These are phyloP conservation scores for Eimeria sp. DNA, from an alignment of 169 alveolate genomes.

Conservation along the genomic window DNA sequence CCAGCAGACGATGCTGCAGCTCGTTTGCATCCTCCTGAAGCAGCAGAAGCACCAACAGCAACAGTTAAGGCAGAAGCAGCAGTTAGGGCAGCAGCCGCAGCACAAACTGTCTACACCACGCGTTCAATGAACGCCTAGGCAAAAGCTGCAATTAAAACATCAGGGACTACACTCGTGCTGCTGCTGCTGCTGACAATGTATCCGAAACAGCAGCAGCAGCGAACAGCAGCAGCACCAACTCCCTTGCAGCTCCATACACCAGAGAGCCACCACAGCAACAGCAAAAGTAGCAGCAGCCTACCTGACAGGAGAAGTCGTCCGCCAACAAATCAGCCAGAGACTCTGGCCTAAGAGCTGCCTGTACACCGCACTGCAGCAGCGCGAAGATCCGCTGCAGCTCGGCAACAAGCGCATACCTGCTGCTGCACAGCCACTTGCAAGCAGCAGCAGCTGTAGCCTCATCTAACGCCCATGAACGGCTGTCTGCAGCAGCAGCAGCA, in stretches of 20 bases:
- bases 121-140: not conserved
- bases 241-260: not conserved
- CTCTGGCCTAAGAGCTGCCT: constrained; percentile 75
- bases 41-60: constrained; percentile 44
- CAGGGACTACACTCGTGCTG: not conserved
- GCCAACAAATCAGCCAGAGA: constrained; percentile 71
- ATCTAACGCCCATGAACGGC: constrained; percentile 32
- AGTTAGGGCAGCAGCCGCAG: not conserved
- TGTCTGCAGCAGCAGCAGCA: not conserved
- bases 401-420: constrained; percentile 38
- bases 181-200: constrained; percentile 2
- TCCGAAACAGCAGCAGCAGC: constrained; percentile 26
- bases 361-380: constrained; percentile 75
- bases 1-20: constrained; percentile 80
- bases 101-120: too few relatives aligned
- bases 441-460: constrained; percentile 59
- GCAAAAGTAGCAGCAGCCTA: constrained; percentile 26
- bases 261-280: not conserved
- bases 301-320: constrained; percentile 75
- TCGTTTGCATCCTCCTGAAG: constrained; percentile 82
- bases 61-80: not conserved
- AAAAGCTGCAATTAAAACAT: not conserved
- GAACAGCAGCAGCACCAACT: not conserved
- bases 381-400: constrained; percentile 72
- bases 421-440: constrained; percentile 68